Percentiles rank a stretch among this genome's conserved stretches.
These are phyloP conservation scores for Aspergillus sp. DNA, from an alignment of 2,329 filamentous ascomycete genomes.

Conservation along the genomic window DNA sequence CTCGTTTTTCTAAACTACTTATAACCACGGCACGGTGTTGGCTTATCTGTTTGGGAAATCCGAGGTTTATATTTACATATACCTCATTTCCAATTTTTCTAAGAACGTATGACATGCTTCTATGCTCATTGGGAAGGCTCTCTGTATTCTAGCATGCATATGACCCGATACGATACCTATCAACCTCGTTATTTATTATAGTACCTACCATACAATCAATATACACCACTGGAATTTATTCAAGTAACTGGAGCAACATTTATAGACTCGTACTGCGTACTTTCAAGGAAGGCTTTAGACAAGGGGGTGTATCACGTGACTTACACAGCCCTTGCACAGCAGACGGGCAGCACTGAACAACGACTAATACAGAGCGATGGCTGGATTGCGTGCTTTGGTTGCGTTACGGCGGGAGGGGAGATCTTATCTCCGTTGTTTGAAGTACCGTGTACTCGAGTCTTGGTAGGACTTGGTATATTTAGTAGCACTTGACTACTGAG, in stretches of 20 bases:
- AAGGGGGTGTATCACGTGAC: neutral
- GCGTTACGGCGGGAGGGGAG: neutral
- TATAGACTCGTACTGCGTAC: too few relatives aligned
- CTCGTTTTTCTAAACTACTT: neutral
- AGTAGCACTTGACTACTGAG: neutral
- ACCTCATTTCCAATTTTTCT: neutral
- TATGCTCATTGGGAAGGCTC: slow-evolving; percentile 6
- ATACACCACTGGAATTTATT: neutral
- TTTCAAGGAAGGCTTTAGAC: too few relatives aligned
- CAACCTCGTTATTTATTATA: neutral
- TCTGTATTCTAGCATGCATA: slow-evolving; percentile 9
- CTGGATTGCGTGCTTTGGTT: too few relatives aligned
- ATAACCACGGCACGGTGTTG: neutral
- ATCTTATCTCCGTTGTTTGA: neutral
- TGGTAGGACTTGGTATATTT: neutral
- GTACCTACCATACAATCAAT: neutral
- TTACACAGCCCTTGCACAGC: neutral
- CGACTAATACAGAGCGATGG: too few relatives aligned
- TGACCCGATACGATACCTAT: slow-evolving; percentile 1
- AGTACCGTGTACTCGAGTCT: neutral
- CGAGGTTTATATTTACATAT: neutral
- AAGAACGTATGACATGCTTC: neutral
- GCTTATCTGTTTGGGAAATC: neutral
- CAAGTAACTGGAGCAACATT: neutral
- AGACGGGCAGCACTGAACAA: too few relatives aligned